phyloP scores from a whole-genome alignment of 768 basidiomycete genomes.

The Sutorius australiensis region DNA sequence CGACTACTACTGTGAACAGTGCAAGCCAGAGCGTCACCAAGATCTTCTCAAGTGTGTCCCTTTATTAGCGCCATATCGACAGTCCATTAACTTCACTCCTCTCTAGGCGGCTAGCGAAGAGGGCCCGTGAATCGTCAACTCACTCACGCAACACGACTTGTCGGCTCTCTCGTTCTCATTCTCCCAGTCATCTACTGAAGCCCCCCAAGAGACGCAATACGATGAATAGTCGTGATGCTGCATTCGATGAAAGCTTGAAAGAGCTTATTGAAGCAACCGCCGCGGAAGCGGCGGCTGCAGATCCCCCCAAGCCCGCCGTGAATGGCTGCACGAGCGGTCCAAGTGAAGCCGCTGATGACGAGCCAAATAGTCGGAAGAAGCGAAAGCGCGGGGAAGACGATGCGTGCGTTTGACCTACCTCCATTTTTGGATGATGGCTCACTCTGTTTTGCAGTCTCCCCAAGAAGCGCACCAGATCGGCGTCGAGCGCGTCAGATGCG shows the following conservation, averaged over 20 bases:
- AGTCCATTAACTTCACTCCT: constrained; percentile 15
- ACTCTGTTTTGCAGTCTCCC: constrained; percentile 35
- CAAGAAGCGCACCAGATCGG: constrained; percentile 75
- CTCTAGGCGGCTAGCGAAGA: constrained; percentile 58
- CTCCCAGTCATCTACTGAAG: constrained; percentile 57
- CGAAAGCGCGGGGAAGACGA: constrained; percentile 77
- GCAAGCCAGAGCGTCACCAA: constrained; percentile 80
- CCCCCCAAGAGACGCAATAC: constrained; percentile 89
- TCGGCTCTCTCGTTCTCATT: constrained; percentile 73
- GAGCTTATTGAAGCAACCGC: constrained; percentile 73
- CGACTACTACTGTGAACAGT: constrained; percentile 93
- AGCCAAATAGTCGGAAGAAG: constrained; percentile 54
- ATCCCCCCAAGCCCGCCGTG: constrained; percentile 32
- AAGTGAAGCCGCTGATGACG: constrained; percentile 46
- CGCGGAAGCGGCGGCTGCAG: constrained; percentile 61
- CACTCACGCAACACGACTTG: constrained; percentile 56
- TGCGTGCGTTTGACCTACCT: constrained; percentile 41
- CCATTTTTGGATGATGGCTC: constrained; percentile 4
- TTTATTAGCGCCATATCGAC: constrained; percentile 13
- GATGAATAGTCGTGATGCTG: constrained; percentile 96
- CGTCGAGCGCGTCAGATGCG: constrained; percentile 65
- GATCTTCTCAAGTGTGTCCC: constrained; percentile 74
- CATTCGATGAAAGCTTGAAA: constrained; percentile 84
- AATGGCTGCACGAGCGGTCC: constrained; percentile 41
- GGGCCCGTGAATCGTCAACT: constrained; percentile 59